Evolutionary conservation across 345 rosid genomes (phyloP).

Genomic region (Hibiscus syriacus): DNA sequence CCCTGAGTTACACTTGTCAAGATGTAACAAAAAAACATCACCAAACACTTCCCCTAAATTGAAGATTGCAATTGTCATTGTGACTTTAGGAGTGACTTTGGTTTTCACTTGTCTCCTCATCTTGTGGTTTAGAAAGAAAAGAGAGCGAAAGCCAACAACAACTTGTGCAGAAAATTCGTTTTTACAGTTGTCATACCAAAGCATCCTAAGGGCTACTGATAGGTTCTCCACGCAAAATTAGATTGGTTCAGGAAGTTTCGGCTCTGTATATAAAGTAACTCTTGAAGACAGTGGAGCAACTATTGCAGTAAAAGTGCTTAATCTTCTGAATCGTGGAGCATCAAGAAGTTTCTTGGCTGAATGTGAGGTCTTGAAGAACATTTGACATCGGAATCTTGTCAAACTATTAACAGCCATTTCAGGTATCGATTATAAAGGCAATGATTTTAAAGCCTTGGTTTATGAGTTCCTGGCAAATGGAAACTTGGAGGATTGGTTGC

Average conservation of each 20-base stretch:
- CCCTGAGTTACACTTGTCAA: conserved; percentile 1
- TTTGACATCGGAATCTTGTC: conserved; percentile 38
- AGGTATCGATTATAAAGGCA: neutral
- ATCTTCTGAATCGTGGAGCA: conserved; percentile 29
- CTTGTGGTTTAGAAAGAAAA: neutral
- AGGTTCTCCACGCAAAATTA: neutral
- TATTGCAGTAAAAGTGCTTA: conserved; percentile 32
- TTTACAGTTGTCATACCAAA: neutral
- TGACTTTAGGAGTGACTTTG: neutral
- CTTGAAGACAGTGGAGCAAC: neutral
- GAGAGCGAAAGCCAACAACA: neutral
- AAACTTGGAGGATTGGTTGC: conserved; percentile 16
- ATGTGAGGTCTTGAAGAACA: conserved; percentile 32
- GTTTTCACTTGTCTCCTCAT: neutral
- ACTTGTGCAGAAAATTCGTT: neutral
- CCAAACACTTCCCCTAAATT: neutral
- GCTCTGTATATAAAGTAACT: neutral
- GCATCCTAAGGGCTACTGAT: neutral
- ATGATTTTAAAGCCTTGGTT: conserved; percentile 10
- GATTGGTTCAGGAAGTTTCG: neutral
- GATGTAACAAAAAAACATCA: conserved; percentile 7
- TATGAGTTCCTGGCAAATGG: conserved; percentile 10
- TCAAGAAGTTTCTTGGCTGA: conserved; percentile 37
- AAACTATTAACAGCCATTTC: conserved; percentile 21
- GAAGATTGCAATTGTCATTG: neutral